These are phyloP conservation scores for Ceratocystis destructans DNA, from an alignment of 2,329 filamentous ascomycete species.

Conservation along the genomic window DNA sequence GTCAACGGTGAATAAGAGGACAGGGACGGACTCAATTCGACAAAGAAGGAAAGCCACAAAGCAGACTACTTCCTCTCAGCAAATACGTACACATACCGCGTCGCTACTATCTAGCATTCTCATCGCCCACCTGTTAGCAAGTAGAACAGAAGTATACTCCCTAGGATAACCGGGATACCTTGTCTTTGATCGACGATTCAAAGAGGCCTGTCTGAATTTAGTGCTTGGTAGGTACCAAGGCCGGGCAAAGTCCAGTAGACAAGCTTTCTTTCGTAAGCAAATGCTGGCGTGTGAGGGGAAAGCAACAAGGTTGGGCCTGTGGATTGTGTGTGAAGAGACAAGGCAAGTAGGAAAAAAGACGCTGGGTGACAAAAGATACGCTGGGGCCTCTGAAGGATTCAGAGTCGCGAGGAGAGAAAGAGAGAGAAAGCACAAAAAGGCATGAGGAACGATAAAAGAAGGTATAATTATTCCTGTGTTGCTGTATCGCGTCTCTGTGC, in stretches of 20 bases:
- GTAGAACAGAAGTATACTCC: background rate
- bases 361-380: background rate
- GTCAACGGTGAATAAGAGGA: background rate
- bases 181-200: conserved; percentile 1
- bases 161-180: background rate
- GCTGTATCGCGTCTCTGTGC: background rate
- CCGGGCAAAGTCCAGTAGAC: background rate
- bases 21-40: background rate
- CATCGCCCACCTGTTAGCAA: background rate
- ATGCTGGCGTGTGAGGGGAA: conserved; percentile 2
- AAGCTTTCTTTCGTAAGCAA: background rate
- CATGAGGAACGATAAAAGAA: conserved; percentile 1
- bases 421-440: background rate
- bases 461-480: background rate
- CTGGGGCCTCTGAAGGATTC: conserved; percentile 6
- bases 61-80: background rate
- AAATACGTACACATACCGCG: too few relatives aligned
- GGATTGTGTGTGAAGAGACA: background rate
- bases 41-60: background rate
- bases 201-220: background rate
- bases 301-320: background rate
- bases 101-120: too few relatives aligned
- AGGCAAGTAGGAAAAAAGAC: background rate
- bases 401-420: background rate
- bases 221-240: background rate